Percentiles rank a stretch among this genome's conserved stretches.
These are phyloP conservation scores for Mycena kentingensis DNA, from an alignment of 768 basidiomycete species.

Conservation along the genomic window DNA sequence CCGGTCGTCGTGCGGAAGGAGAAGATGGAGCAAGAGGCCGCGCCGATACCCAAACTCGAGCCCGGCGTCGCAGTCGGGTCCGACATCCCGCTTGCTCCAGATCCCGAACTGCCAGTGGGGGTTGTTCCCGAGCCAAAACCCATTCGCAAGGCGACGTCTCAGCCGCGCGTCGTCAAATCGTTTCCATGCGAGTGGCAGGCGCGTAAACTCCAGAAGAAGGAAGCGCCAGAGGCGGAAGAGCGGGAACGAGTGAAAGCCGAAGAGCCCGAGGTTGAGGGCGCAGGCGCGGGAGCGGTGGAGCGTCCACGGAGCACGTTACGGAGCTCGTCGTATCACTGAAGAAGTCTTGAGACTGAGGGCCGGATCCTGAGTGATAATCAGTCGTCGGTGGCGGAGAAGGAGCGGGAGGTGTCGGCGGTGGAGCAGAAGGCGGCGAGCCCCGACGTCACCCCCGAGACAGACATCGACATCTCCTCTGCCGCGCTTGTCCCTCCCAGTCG, in stretches of 20 bases:
- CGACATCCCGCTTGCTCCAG: not conserved
- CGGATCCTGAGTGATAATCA: conserved; percentile 13
- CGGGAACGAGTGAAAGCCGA: not conserved
- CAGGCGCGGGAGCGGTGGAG: conserved; percentile 4
- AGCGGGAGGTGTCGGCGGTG: not conserved
- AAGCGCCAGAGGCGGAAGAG: conserved; percentile 2
- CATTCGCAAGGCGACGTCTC: not conserved
- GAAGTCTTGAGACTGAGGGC: conserved; percentile 7
- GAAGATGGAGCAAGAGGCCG: not conserved
- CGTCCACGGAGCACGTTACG: conserved; percentile 15
- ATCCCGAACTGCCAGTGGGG: not conserved
- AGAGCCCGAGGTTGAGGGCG: conserved; percentile 6
- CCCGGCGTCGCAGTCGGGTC: not conserved
- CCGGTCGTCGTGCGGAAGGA: not conserved
- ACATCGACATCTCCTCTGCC: not conserved
- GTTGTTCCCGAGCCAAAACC: not conserved
- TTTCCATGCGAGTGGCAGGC: conserved; percentile 13
- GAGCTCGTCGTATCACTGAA: conserved; percentile 9
- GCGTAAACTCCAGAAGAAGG: not conserved
- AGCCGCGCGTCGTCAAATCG: not conserved
- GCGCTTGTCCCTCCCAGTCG: not conserved
- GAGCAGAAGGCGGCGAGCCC: not conserved
- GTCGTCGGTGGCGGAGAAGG: not conserved
- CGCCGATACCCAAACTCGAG: not conserved
- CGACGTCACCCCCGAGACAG: conserved; percentile 6